A percentile compares a stretch with the other conserved stretches of the same genome.
These are phyloP conservation scores for Telopea speciosissima DNA, from an alignment of 177 flowering plant species.

Conservation along the genomic window DNA sequence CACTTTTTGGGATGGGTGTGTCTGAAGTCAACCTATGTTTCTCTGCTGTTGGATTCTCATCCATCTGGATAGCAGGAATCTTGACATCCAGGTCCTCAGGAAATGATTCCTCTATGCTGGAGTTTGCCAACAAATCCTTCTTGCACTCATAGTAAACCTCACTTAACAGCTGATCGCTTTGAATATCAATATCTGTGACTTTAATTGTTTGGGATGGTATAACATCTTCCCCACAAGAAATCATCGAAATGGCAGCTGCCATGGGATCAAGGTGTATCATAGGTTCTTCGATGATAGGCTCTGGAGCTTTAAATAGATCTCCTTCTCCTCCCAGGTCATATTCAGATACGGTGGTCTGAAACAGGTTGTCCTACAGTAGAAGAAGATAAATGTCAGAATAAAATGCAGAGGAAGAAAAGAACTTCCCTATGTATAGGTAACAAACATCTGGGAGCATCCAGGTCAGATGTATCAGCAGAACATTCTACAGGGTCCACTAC, in stretches of 20 bases:
- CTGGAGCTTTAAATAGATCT: conserved; percentile 95
- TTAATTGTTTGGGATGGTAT: conserved; percentile 48
- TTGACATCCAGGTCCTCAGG: conserved; percentile 42
- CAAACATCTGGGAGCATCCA: no score
- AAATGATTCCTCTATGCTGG: conserved; percentile 43
- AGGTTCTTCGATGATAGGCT: conserved; percentile 30
- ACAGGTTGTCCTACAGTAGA: conserved; percentile 36
- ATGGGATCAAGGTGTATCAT: conserved; percentile 49
- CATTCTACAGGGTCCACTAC: no score
- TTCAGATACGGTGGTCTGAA: conserved; percentile 46
- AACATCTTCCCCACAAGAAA: conserved; percentile 69
- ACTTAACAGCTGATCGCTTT: conserved; percentile 51
- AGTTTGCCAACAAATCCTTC: conserved; percentile 68
- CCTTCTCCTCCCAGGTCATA: conserved; percentile 92
- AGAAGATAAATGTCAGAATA: conserved; percentile 4
- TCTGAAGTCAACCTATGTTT: conserved; percentile 24
- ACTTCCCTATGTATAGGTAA: background rate
- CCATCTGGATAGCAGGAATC: conserved; percentile 29
- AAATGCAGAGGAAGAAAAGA: background rate
- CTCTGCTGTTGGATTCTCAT: conserved; percentile 30
- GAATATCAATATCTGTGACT: conserved; percentile 50
- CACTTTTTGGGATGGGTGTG: conserved; percentile 49
- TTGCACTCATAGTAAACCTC: conserved; percentile 74
- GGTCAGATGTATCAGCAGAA: no score
- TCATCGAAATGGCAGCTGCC: conserved; percentile 67